Percentiles rank a stretch among this genome's conserved stretches.
Evolutionary conservation across 176 grass and related monocot species (phyloP).

Genomic region (Carex myosuroides): DNA sequence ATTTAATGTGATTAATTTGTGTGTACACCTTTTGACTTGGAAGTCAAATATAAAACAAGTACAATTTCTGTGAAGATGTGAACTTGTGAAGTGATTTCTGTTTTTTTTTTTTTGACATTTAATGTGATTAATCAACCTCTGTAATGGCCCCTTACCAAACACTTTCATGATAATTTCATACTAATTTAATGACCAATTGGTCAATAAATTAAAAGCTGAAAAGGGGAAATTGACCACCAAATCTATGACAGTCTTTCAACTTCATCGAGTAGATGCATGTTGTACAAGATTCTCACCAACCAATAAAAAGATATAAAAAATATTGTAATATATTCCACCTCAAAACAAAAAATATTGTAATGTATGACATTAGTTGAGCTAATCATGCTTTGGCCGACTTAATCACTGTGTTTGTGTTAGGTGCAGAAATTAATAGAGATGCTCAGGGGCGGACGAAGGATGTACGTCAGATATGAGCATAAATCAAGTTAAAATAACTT

Average conservation of each 20-base stretch:
- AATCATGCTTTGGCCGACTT: neutral
- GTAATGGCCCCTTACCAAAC: neutral
- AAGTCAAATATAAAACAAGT: too few species aligned
- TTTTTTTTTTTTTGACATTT: neutral
- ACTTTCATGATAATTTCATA: neutral
- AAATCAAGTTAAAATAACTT: too few species aligned
- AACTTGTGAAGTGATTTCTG: neutral
- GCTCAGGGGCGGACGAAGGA: too few species aligned
- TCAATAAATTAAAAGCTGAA: neutral
- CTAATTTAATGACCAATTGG: neutral
- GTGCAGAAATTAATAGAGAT: neutral
- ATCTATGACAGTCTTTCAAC: constrained; percentile 14
- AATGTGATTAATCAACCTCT: neutral
- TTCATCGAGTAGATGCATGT: neutral
- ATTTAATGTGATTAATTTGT: neutral
- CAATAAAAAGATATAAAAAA: neutral
- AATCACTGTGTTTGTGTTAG: neutral
- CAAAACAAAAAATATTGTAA: neutral
- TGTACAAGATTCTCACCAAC: neutral
- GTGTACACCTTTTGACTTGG: too few species aligned
- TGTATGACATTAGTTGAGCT: neutral
- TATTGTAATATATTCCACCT: neutral
- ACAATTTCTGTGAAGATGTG: neutral
- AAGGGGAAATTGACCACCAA: constrained; percentile 11
- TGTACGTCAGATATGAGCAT: too few species aligned